These are phyloP conservation scores for Podaxis rugospora DNA, from an alignment of 768 basidiomycete genomes.

Conservation along the genomic window DNA sequence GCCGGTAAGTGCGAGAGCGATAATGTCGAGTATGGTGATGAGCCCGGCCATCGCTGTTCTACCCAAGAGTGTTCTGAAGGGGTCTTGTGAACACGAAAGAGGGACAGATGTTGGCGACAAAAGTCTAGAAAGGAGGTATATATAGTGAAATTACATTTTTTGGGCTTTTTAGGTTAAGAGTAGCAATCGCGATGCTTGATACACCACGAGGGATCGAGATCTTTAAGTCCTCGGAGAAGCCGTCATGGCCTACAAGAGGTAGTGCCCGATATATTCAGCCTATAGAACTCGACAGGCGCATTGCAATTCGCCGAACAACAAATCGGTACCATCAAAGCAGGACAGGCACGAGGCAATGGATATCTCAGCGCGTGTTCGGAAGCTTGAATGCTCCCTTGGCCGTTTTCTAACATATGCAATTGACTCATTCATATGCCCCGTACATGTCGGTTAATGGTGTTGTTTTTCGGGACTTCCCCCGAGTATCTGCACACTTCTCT, in stretches of 20 bases:
- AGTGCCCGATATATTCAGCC: background rate
- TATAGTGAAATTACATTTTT: background rate
- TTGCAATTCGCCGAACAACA: background rate
- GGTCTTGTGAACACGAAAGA: background rate
- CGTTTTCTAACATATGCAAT: background rate
- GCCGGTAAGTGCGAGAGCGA: conserved; percentile 13
- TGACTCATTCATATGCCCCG: background rate
- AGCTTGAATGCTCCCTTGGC: background rate
- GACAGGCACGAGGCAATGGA: background rate
- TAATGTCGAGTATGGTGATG: conserved; percentile 15
- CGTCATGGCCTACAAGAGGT: background rate
- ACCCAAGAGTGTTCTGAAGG: background rate
- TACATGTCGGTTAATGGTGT: background rate
- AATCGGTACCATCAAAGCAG: background rate
- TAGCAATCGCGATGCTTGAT: background rate
- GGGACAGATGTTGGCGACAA: background rate
- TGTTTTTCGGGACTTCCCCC: background rate
- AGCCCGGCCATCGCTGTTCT: conserved; percentile 9
- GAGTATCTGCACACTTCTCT: background rate
- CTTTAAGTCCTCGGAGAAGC: conserved; percentile 17
- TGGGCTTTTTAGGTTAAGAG: background rate
- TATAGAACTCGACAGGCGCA: background rate
- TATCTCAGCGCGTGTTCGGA: background rate
- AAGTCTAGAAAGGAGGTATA: background rate
- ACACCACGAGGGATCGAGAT: conserved; percentile 7